Percentiles rank a stretch among this genome's conserved stretches.
These are phyloP conservation scores for Malus orientalis DNA, from an alignment of 306 rosid species.

Conservation along the genomic window DNA sequence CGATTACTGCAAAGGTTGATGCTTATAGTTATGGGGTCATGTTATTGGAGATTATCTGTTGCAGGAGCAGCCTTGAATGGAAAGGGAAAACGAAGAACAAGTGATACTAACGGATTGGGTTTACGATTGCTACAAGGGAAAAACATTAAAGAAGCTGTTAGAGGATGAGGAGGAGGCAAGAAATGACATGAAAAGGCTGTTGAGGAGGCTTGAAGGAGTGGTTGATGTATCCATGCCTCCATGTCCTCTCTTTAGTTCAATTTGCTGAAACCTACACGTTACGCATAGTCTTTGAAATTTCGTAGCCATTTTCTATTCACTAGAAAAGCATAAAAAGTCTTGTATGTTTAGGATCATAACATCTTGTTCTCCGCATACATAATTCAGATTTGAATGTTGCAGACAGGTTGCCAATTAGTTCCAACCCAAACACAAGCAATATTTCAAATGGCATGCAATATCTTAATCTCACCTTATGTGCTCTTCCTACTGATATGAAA, in stretches of 20 bases:
- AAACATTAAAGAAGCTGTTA: not conserved
- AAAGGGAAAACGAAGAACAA: conserved; percentile 2
- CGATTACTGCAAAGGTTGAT: not conserved
- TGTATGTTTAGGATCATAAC: too few relatives aligned
- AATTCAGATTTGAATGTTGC: not conserved
- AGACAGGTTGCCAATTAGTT: not conserved
- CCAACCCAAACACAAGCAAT: not conserved
- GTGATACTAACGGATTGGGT: conserved; percentile 7
- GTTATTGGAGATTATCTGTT: not conserved
- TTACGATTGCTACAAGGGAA: conserved; percentile 5
- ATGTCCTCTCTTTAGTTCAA: not conserved
- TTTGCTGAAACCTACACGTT: not conserved
- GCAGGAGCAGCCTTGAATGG: conserved; percentile 4
- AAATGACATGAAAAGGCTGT: conserved; percentile 12
- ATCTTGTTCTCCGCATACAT: too few relatives aligned
- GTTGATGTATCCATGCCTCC: conserved; percentile 5
- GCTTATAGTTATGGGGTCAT: not conserved
- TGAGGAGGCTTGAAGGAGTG: conserved; percentile 12
- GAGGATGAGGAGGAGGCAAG: conserved; percentile 1
- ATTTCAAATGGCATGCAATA: not conserved
- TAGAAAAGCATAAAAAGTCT: too few relatives aligned
- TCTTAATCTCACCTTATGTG: too few relatives aligned
- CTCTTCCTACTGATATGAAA: too few relatives aligned
- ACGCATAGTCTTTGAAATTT: too few relatives aligned
- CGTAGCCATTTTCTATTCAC: too few relatives aligned